These are phyloP conservation scores for Boletus rubescentipes DNA, from an alignment of 768 basidiomycete genomes.

Conservation along the genomic window DNA sequence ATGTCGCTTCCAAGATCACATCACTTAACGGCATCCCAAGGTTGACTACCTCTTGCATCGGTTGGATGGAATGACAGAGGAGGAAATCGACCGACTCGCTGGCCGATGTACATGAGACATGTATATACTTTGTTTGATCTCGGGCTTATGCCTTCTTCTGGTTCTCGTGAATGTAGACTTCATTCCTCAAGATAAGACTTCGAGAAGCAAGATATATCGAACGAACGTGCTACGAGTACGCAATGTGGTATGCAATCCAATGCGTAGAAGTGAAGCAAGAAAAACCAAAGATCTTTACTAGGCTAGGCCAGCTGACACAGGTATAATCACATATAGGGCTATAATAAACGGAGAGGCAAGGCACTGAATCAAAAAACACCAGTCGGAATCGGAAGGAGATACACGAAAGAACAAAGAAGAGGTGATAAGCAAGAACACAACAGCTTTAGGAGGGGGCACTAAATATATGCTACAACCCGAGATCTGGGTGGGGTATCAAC, in stretches of 20 bases:
- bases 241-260: slow-evolving; percentile 22
- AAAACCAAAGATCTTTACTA: slow-evolving; percentile 19
- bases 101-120: slow-evolving; percentile 11
- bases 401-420: slow-evolving; percentile 4
- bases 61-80: slow-evolving; percentile 79
- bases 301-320: slow-evolving; percentile 14
- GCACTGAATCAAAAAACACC: slow-evolving; percentile 1
- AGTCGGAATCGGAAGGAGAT: slow-evolving; percentile 6
- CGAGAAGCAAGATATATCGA: slow-evolving; percentile 22
- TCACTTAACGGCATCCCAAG: slow-evolving; percentile 39
- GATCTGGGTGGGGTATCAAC: slow-evolving; percentile 36
- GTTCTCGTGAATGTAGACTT: slow-evolving; percentile 7
- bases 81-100: slow-evolving; percentile 70
- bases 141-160: slow-evolving; percentile 2
- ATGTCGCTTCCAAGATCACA: not conserved
- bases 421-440: slow-evolving; percentile 27
- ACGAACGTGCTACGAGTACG: slow-evolving; percentile 25
- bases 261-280: slow-evolving; percentile 22
- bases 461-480: slow-evolving; percentile 43
- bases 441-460: slow-evolving; percentile 12
- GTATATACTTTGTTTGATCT: not conserved
- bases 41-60: slow-evolving; percentile 94
- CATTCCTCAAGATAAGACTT: not conserved
- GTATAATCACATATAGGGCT: slow-evolving; percentile 17
- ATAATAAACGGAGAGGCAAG: slow-evolving; percentile 5